Evolutionary conservation across 140 eudicot species (phyloP), one percentile per base, ranked within the genome.

Genomic region (Oenanthe javanica): DNA sequence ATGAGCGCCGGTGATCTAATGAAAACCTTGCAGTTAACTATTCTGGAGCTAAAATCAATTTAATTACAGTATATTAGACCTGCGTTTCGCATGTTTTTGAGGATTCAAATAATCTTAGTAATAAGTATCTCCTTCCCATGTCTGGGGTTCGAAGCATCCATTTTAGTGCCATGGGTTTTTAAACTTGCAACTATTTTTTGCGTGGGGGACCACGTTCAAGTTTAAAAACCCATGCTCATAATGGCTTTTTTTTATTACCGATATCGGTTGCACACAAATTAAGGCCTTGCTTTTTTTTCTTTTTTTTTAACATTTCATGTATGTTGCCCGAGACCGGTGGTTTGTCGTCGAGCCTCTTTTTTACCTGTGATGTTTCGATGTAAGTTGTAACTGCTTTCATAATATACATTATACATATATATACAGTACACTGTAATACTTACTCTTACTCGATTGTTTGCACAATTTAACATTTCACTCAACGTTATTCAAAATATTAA

Each of bases 141-240:
- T 71, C 76, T 71, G 21, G 12, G 12, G 47, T 31, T 6, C 0
- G 48, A 40, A 71, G 47, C 76, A 36, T 36, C 75, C 47, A 71
- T 38, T 15, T 16, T 23, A 1, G 74, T 31, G 45, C 64, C 16
- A 45, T 46, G 77, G 36, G 77, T 2, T 73, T 21, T 73, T 31
- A 31, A 18, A 47, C 2, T 73, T 73, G 40, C n/a, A 73, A 7
- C 70, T 21, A 6, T 19, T 27, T 55, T 36, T 77, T 77, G 10
- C 71, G 71, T 76, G 69, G 79, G 31, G 31, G 49, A 76, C 67
- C 80, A 31, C 71, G 81, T 57, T 77, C 16, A 77, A 77, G 54
- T 63, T 51, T 31, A 47, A 7, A 7, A 61, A 2, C 38, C 23
- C 38, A 23, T 23, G 59, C 42, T 49, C n/a, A n/a, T 19, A 25